These are phyloP conservation scores for Yamadazyma laniorum DNA, from an alignment of 805 yeast genomes.

Conservation along the genomic window DNA sequence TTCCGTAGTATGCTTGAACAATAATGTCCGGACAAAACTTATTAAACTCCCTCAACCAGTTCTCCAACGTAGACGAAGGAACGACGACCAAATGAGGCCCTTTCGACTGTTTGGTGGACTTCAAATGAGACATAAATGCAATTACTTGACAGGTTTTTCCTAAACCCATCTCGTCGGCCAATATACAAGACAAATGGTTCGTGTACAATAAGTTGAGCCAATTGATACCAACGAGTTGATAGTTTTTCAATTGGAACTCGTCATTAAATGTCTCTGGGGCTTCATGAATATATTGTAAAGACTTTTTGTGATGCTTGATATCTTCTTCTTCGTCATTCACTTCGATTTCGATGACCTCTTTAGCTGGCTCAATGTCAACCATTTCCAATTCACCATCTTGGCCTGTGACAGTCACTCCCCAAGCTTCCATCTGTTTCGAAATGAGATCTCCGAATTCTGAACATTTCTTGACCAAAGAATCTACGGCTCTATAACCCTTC, in stretches of 20 bases:
- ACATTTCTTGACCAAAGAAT: conserved; percentile 83
- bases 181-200: conserved; percentile 79
- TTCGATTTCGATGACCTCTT: conserved; percentile 23
- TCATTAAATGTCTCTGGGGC: conserved; percentile 69
- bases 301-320: conserved; percentile 24
- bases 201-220: conserved; percentile 85
- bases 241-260: conserved; percentile 71
- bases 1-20: conserved; percentile 93
- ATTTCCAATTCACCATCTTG: conserved; percentile 62
- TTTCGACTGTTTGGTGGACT: conserved; percentile 48
- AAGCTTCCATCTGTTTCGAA: conserved; percentile 65
- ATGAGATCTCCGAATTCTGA: conserved; percentile 72
- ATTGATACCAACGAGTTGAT: conserved; percentile 96
- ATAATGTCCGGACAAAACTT: conserved; percentile 79
- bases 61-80: conserved; percentile 94
- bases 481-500: conserved; percentile 91
- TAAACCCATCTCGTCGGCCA: conserved; percentile 98
- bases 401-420: conserved; percentile 86
- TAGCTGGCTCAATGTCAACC: conserved; percentile 44
- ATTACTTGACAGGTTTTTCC: conserved; percentile 98
- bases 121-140: conserved; percentile 82
- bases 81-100: conserved; percentile 95
- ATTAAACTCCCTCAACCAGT: conserved; percentile 93
- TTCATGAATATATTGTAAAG: conserved; percentile 51
- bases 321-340: conserved; percentile 25